These are phyloP conservation scores for Hexamita inflata DNA, from an alignment of 208 protist species.

Conservation along the genomic window DNA sequence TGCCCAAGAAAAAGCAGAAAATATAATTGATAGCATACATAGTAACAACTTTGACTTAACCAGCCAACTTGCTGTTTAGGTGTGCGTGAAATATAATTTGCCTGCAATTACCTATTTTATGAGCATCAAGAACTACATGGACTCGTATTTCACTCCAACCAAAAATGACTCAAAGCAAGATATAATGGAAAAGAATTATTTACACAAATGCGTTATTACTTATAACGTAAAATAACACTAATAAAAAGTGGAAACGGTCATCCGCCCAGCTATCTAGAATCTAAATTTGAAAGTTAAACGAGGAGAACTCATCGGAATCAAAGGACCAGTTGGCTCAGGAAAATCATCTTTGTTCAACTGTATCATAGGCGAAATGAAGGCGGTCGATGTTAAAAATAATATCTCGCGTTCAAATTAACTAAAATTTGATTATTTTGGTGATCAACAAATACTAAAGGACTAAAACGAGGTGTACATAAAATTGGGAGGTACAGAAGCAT, in stretches of 20 bases:
- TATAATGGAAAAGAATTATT: background rate
- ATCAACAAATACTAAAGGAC: background rate
- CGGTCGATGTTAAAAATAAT: background rate
- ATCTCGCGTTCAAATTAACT: background rate
- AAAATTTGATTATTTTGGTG: background rate
- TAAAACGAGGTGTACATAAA: background rate
- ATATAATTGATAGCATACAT: background rate
- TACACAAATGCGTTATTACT: background rate
- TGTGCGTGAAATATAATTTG: background rate
- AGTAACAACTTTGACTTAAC: background rate
- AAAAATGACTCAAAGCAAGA: background rate
- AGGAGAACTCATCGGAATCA: conserved; percentile 50
- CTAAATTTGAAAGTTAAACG: conserved; percentile 10
- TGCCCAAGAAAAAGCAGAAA: background rate
- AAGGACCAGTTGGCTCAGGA: conserved; percentile 61
- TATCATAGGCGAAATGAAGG: conserved; percentile 52
- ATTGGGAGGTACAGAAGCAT: background rate
- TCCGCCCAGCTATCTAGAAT: background rate
- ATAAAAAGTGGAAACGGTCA: background rate
- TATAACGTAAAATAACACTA: background rate
- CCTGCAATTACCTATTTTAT: background rate
- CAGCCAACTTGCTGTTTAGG: background rate
- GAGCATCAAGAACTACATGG: background rate
- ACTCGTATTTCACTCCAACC: background rate
- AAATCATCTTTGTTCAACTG: conserved; percentile 61